phyloP scores from a whole-genome alignment of 306 rosid genomes.

The Betula pendula region DNA sequence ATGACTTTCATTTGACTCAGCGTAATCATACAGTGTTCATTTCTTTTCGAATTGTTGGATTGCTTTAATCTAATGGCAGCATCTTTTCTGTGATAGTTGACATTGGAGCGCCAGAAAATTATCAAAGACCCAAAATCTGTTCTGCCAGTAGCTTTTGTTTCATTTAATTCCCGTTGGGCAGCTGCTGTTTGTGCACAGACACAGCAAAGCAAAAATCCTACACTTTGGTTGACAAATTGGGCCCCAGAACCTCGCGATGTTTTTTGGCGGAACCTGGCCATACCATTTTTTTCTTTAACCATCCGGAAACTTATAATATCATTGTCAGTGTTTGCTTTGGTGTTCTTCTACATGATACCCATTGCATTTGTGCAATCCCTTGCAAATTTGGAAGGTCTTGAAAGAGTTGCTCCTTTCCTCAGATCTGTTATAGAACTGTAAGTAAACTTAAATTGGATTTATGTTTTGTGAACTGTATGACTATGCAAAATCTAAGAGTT shows the following conservation, averaged over 20 bases:
- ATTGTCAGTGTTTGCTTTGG: constrained; percentile 71
- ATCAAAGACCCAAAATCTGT: constrained; percentile 76
- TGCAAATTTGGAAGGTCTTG: constrained; percentile 98
- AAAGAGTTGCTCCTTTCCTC: constrained; percentile 97
- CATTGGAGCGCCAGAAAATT: constrained; percentile 70
- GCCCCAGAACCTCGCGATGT: constrained; percentile 96
- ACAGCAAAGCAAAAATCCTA: constrained; percentile 91
- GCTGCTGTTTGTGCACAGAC: constrained; percentile 99
- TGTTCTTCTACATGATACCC: constrained; percentile 98
- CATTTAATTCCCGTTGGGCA: constrained; percentile 89
- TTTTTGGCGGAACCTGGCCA: constrained; percentile 88
- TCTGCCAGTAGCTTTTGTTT: constrained; percentile 88
- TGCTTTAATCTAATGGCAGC: constrained; percentile 21
- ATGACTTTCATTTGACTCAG: neutral
- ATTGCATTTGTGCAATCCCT: constrained; percentile 98
- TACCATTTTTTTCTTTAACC: constrained; percentile 87
- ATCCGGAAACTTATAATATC: constrained; percentile 73
- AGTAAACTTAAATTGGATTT: constrained; percentile 35
- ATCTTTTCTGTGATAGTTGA: constrained; percentile 54
- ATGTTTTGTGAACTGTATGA: neutral
- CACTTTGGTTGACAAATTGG: constrained; percentile 90
- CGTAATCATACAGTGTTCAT: constrained; percentile 4
- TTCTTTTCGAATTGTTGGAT: constrained; percentile 15
- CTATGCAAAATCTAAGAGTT: neutral
- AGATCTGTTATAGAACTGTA: constrained; percentile 89